Evolutionary conservation across 345 rosid genomes (phyloP), one percentile per base, ranked within the genome.

Genomic region (Hypericum perforatum): DNA sequence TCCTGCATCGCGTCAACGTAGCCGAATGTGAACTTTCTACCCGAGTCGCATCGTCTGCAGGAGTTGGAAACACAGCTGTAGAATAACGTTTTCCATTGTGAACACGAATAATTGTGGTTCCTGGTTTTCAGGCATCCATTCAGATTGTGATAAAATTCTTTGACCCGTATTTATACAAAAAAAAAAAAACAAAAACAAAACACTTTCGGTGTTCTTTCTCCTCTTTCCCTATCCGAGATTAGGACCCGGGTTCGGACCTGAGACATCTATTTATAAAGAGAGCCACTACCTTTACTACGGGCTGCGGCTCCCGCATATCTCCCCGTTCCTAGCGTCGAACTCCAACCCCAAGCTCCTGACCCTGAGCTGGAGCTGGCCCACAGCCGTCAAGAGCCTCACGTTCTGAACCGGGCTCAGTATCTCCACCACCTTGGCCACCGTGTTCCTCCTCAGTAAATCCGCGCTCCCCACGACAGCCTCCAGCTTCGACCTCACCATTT

Each of bases 11-110:
- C n/a, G 53, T 52, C 39, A 65, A 14, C 78, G 61, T n/a, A 92
- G 91, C 82, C 97, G 97, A 53, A 69, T 92, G 41, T 91, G 66
- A 66, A 10, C 37, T 53, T 45, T 54, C 11, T 6, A n/a, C 5
- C 11, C 42, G 22, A 6, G 44, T 11, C 12, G 9, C 45, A n/a
- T 8, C 45, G 45, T 9, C 45, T 4, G 43, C 43, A 11, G 43
- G 43, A 7, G 45, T 8, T 14, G 22, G 29, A 16, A 46, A 29
- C 12, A 13, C 22, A 13, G 85, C 67, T 70, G 64, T 55, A 82
- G 71, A 41, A 79, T 66, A 75, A 86, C 94, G 55, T 90, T 95
- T 58, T 82, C 60, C 63, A 90, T 89, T 89, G 61, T 95, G 84
- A 95, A 89, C 64, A 84, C 86, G 45, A 86, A 94, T 54, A 86